Evolutionary conservation across 176 grass and related monocot genomes (phyloP).

Genomic region (Rhynchospora tenuis): DNA sequence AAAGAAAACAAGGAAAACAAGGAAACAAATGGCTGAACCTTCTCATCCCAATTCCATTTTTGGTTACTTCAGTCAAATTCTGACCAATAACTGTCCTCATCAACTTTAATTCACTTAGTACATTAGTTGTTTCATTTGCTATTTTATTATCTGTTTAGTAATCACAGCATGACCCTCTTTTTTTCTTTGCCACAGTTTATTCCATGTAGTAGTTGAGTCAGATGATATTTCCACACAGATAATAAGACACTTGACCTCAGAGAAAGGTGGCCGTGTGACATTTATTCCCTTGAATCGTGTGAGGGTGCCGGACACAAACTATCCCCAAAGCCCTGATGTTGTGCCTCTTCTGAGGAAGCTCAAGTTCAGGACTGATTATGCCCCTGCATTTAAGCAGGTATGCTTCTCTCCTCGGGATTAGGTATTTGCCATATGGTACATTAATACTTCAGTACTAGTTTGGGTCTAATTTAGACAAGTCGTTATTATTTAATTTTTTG

Average conservation of each 20-base stretch:
- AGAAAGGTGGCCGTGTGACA: slow-evolving; percentile 94
- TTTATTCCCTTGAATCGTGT: slow-evolving; percentile 98
- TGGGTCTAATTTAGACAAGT: not conserved
- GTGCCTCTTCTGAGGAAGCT: slow-evolving; percentile 90
- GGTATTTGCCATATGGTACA: not conserved
- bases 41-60: not conserved
- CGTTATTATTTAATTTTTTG: not conserved
- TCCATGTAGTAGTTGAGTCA: slow-evolving; percentile 93
- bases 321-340: slow-evolving; percentile 87
- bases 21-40: not conserved
- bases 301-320: slow-evolving; percentile 60
- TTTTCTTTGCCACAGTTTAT: slow-evolving; percentile 56
- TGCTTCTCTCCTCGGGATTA: not conserved
- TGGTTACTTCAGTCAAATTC: not conserved
- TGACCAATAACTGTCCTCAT: not conserved
- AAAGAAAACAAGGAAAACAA: not conserved
- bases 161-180: not conserved
- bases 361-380: slow-evolving; percentile 76
- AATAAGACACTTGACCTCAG: slow-evolving; percentile 78
- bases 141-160: slow-evolving; percentile 21
- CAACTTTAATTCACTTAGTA: not conserved
- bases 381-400: slow-evolving; percentile 86
- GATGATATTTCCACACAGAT: slow-evolving; percentile 91
- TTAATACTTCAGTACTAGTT: not conserved
- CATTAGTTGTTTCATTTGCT: slow-evolving; percentile 9